Conservation (phyloP, 768 basidiomycete species). For the Lyophyllum semitale region DNA sequence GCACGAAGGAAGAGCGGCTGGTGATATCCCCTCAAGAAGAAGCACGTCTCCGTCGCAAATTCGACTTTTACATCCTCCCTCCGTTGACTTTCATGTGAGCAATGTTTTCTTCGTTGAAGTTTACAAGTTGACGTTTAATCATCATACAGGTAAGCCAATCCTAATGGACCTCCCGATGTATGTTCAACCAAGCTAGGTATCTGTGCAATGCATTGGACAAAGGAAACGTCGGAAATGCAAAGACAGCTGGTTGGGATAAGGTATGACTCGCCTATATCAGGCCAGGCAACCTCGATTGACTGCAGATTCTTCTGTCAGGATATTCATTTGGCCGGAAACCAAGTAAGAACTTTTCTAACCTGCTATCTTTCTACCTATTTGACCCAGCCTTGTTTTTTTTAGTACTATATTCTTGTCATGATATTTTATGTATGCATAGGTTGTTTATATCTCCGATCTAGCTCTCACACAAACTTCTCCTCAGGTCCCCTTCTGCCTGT, state of each 20-base stretch:
- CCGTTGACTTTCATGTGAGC: slow-evolving; percentile 45
- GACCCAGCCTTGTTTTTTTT: background rate
- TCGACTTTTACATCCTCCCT: slow-evolving; percentile 42
- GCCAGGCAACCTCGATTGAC: background rate
- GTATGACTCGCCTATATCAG: slow-evolving; percentile 20
- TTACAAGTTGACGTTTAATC: background rate
- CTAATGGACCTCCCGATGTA: background rate
- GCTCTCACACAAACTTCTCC: background rate
- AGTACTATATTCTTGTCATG: slow-evolving; percentile 53
- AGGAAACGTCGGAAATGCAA: slow-evolving; percentile 53
- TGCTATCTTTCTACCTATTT: background rate
- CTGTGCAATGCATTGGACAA: slow-evolving; percentile 51
- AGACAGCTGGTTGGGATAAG: slow-evolving; percentile 53
- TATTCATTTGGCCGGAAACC: slow-evolving; percentile 44
- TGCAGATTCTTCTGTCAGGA: slow-evolving; percentile 30
- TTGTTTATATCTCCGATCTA: background rate
- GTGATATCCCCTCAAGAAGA: slow-evolving; percentile 10
- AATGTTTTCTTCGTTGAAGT: background rate
- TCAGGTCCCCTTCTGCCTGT: slow-evolving; percentile 49
- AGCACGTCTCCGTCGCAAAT: slow-evolving; percentile 37
- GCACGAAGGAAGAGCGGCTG: slow-evolving; percentile 16
- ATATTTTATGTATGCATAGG: slow-evolving; percentile 41
- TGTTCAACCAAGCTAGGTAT: slow-evolving; percentile 32
- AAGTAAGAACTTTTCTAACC: slow-evolving; percentile 25
- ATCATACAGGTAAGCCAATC: background rate